These are phyloP conservation scores for Globisporangium barbulae DNA, from an alignment of 352 stramenopile species.

Conservation along the genomic window DNA sequence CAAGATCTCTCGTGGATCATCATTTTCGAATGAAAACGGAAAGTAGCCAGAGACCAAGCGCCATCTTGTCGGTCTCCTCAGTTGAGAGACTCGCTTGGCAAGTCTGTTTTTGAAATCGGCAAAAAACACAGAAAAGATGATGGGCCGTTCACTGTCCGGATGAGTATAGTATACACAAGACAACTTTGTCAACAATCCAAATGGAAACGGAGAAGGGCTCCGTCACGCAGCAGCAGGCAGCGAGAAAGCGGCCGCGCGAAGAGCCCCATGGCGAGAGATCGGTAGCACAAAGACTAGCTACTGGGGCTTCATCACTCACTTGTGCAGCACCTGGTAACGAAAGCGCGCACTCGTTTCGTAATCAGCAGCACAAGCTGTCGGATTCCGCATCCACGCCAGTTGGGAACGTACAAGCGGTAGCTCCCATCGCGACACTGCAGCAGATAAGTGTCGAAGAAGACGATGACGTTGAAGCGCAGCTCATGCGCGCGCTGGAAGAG, in stretches of 20 bases:
- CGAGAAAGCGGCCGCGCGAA: slow-evolving; percentile 5
- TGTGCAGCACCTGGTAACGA: background rate
- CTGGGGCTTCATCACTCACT: too few species aligned
- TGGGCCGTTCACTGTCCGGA: too few species aligned
- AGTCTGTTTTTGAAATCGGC: too few species aligned
- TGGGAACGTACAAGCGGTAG: background rate
- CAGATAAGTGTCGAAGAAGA: background rate
- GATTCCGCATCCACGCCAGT: background rate
- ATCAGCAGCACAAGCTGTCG: background rate
- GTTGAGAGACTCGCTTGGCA: too few species aligned
- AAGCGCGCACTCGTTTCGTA: background rate
- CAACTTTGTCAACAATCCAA: too few species aligned
- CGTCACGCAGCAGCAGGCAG: background rate
- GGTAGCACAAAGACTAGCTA: background rate
- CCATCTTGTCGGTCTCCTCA: background rate
- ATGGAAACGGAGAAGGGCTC: background rate
- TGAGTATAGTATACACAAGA: too few species aligned
- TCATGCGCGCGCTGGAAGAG: slow-evolving; percentile 17
- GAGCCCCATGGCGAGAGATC: background rate
- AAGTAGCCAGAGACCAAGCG: too few species aligned
- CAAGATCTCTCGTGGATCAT: too few species aligned
- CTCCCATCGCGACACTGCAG: too few species aligned
- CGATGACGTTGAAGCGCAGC: slow-evolving; percentile 8
- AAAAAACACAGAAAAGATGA: too few species aligned
- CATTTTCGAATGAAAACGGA: too few species aligned